Evolutionary conservation across 2,329 filamentous ascomycete species (phyloP).

Genomic region (Fusarium denticulatum): DNA sequence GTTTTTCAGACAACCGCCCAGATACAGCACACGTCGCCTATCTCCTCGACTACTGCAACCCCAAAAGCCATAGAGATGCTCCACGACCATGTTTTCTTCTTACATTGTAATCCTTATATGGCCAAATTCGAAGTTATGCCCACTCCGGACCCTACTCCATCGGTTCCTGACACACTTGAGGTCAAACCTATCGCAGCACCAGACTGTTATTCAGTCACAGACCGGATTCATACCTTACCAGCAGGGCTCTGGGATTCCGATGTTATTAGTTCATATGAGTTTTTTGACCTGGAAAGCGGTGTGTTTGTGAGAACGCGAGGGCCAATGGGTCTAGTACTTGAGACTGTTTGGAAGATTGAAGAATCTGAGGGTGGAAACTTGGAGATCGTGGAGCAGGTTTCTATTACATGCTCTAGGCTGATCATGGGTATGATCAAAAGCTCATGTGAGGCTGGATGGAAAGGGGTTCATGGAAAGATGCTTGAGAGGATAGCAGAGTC

Average conservation of each 20-base stretch:
- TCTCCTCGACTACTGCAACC: slow-evolving; percentile 52
- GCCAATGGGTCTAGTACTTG: slow-evolving; percentile 62
- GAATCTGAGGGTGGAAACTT: slow-evolving; percentile 46
- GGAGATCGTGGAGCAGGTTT: slow-evolving; percentile 60
- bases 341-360: slow-evolving; percentile 60
- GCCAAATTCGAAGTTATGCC: slow-evolving; percentile 53
- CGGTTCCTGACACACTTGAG: slow-evolving; percentile 43
- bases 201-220: slow-evolving; percentile 59
- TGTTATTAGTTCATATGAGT: slow-evolving; percentile 64
- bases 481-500: slow-evolving; percentile 47
- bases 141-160: slow-evolving; percentile 14
- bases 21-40: slow-evolving; percentile 54
- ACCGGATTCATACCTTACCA: slow-evolving; percentile 62
- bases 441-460: slow-evolving; percentile 62
- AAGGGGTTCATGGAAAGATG: slow-evolving; percentile 61
- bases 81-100: slow-evolving; percentile 62
- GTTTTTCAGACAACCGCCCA: slow-evolving; percentile 58
- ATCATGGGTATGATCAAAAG: slow-evolving; percentile 60
- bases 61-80: slow-evolving; percentile 56
- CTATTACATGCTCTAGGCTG: slow-evolving; percentile 61
- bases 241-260: slow-evolving; percentile 65
- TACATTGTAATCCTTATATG: slow-evolving; percentile 63
- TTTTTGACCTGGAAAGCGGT: slow-evolving; percentile 60
- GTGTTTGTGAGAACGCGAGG: slow-evolving; percentile 62
- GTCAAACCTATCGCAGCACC: slow-evolving; percentile 42